These are phyloP conservation scores for Setaria italica DNA, from an alignment of 202 grass and related monocot genomes.

Conservation along the genomic window DNA sequence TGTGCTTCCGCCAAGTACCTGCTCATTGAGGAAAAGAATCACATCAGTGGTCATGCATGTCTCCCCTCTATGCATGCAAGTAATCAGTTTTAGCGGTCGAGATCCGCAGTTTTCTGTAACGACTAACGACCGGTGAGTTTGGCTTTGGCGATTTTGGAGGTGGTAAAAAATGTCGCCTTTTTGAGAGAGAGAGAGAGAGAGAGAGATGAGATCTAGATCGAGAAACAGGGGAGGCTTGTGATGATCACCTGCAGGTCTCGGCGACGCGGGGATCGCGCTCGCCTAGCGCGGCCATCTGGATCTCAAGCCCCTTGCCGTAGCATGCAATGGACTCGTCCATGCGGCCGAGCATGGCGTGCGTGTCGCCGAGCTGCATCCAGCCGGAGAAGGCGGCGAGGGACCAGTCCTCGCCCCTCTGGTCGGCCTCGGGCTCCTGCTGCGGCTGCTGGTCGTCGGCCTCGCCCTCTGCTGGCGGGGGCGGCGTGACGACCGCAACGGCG, in stretches of 20 bases:
- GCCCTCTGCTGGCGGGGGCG: background rate
- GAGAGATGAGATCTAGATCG: conserved; percentile 45
- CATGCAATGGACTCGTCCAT: conserved; percentile 92
- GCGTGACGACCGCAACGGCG: conserved; percentile 72
- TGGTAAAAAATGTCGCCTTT: background rate
- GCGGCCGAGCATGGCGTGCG: conserved; percentile 90
- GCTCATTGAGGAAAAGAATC: background rate
- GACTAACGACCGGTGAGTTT: background rate
- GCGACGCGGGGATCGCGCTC: conserved; percentile 87
- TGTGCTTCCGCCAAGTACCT: conserved; percentile 96
- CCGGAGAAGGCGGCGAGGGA: conserved; percentile 95
- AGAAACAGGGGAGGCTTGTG: background rate
- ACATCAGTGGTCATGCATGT: background rate
- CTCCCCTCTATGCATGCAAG: background rate
- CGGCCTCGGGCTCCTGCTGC: conserved; percentile 1
- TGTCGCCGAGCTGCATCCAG: conserved; percentile 99
- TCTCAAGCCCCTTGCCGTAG: conserved; percentile 91
- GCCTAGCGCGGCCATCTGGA: conserved; percentile 93
- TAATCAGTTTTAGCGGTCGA: background rate
- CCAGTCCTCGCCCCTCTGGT: conserved; percentile 61
- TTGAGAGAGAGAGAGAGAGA: background rate
- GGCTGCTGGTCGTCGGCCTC: background rate
- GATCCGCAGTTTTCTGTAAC: background rate
- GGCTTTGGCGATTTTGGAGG: background rate
- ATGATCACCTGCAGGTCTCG: conserved; percentile 84